Evolutionary conservation across 805 yeast species (phyloP).

Genomic region (Zygotorulaspora florentina): DNA sequence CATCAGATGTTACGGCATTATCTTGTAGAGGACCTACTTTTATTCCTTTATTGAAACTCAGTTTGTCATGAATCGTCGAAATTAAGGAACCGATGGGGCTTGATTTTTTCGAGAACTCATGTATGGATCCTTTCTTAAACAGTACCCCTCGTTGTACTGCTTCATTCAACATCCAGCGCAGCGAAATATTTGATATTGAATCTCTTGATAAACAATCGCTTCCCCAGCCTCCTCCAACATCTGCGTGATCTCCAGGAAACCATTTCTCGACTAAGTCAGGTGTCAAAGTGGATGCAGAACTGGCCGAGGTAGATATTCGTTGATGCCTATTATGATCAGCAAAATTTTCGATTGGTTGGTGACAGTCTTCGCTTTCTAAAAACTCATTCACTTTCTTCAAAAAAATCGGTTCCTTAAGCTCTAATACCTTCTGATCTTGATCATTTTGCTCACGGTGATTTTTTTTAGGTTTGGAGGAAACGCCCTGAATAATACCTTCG

Average conservation of each 20-base stretch:
- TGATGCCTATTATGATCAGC: background rate
- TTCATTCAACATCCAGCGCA: slow-evolving; percentile 59
- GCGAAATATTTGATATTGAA: slow-evolving; percentile 45
- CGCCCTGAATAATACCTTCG: too few relatives aligned
- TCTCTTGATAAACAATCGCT: slow-evolving; percentile 40
- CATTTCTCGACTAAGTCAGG: slow-evolving; percentile 45
- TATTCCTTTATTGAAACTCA: slow-evolving; percentile 29
- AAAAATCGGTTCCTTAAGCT: background rate
- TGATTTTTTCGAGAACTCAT: slow-evolving; percentile 39
- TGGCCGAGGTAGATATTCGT: slow-evolving; percentile 1
- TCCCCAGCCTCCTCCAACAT: slow-evolving; percentile 66
- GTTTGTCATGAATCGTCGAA: slow-evolving; percentile 51
- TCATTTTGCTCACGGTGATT: too few relatives aligned
- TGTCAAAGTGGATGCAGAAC: slow-evolving; percentile 11
- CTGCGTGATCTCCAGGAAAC: slow-evolving; percentile 70
- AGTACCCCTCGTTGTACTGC: slow-evolving; percentile 48
- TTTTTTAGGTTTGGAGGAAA: too few relatives aligned
- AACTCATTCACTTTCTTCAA: background rate
- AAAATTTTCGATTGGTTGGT: background rate
- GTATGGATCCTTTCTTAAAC: slow-evolving; percentile 41
- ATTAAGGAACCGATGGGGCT: slow-evolving; percentile 41
- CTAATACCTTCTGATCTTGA: too few relatives aligned
- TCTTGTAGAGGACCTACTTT: slow-evolving; percentile 2
- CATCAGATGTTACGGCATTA: background rate
- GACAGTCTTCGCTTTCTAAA: background rate